phyloP scores from a whole-genome alignment of 306 rosid species.

The Ormosia semicastrata region DNA sequence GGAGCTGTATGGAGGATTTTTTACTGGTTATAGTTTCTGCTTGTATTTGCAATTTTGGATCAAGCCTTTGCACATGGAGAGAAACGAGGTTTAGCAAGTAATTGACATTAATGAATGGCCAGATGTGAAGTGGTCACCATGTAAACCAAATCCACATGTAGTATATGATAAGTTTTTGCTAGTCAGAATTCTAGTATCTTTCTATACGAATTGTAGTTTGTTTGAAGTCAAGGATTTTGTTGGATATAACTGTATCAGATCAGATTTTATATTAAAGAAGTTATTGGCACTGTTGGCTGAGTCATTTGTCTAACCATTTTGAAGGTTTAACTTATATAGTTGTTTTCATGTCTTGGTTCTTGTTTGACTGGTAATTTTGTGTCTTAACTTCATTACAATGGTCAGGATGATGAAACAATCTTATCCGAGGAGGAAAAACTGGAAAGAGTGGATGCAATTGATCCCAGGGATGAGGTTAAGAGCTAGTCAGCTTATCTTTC shows the following conservation, averaged over 20 bases:
- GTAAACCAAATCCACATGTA: constrained; percentile 1
- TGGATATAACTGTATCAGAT: constrained; percentile 2
- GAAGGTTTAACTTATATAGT: neutral
- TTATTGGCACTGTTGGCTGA: constrained; percentile 18
- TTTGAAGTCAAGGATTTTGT: constrained; percentile 20
- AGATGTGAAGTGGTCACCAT: constrained; percentile 10
- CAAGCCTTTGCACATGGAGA: neutral
- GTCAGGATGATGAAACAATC: constrained; percentile 95
- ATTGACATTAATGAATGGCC: neutral
- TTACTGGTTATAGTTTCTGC: neutral
- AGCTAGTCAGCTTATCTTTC: constrained; percentile 26
- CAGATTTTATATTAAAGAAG: neutral
- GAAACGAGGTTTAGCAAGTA: neutral
- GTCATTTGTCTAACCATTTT: neutral
- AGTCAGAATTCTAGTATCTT: constrained; percentile 3
- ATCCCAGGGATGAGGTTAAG: constrained; percentile 78
- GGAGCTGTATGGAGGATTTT: neutral
- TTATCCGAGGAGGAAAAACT: constrained; percentile 93
- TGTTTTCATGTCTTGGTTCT: neutral
- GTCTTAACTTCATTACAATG: constrained; percentile 28
- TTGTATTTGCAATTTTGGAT: neutral
- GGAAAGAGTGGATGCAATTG: constrained; percentile 60
- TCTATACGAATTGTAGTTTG: neutral
- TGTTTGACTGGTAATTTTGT: constrained; percentile 2
- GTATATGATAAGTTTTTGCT: neutral